Evolutionary conservation across 768 basidiomycete species (phyloP).

Genomic region (Piloderma croceum): DNA sequence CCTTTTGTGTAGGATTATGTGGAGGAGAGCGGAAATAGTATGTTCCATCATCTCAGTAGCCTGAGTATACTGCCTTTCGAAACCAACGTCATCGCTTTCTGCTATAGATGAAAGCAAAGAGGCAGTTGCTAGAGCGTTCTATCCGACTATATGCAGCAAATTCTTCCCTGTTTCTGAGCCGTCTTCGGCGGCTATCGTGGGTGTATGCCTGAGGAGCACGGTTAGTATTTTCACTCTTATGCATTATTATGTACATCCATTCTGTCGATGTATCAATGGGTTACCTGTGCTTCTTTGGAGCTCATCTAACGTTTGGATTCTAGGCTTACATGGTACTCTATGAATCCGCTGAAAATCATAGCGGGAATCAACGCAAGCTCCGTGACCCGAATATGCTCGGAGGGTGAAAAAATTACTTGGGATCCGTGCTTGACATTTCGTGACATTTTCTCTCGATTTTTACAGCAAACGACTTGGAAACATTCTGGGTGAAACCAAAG

Average conservation of each 20-base stretch:
- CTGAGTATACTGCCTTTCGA: conserved; percentile 17
- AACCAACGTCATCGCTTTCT: background rate
- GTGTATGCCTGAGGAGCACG: conserved; percentile 19
- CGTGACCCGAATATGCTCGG: conserved; percentile 41
- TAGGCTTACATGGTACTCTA: conserved; percentile 49
- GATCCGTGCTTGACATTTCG: background rate
- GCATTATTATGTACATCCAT: conserved; percentile 23
- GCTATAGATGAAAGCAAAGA: conserved; percentile 14
- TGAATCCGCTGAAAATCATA: conserved; percentile 41
- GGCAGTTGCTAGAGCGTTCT: conserved; percentile 22
- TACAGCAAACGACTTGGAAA: conserved; percentile 42
- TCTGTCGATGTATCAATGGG: conserved; percentile 18
- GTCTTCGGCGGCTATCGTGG: conserved; percentile 16
- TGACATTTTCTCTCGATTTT: conserved; percentile 1
- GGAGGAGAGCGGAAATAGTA: conserved; percentile 11
- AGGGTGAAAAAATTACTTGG: conserved; percentile 32
- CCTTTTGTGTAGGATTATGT: conserved; percentile 18
- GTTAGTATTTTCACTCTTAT: conserved; percentile 14
- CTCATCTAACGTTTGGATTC: conserved; percentile 17
- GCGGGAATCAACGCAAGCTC: conserved; percentile 40
- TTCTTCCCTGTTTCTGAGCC: conserved; percentile 31
- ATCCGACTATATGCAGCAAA: conserved; percentile 30
- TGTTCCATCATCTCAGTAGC: conserved; percentile 25
- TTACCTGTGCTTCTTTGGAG: background rate
- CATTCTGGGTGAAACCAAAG: conserved; percentile 42